Base-by-base conservation (phyloP, 768 basidiomycete species). In the Leccinum barrowsii region DNA sequence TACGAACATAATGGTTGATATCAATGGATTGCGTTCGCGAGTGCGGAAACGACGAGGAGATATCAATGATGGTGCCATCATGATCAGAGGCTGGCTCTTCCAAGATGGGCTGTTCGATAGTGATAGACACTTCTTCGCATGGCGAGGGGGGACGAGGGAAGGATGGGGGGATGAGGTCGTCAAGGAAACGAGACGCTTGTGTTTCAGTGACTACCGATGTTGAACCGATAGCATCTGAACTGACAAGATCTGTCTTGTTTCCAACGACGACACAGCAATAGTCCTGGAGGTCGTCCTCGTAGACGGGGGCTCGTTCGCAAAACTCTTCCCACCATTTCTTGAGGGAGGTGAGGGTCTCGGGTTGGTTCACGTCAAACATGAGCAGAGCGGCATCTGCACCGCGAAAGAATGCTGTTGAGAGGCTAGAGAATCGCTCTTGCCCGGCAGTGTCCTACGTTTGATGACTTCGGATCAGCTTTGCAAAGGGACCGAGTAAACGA, bases 351-450 rank as follows among this genome's bases (percentile, higher is more conserved):
- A 92, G 78, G 8, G 87, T 84, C 47, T 83, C 77, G 0, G 84
- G 84, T 4, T 80, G 69, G 63, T 86, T 90, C 30, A 89, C 87
- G 66, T 93, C 90, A 70, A 89, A 94, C 77, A 92, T 82, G 62
- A 94, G 80, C 15, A 94, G 60, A 1, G 82, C 90, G 1, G 91
- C 92, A 65, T 93, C 90, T 3, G 91, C 89, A 2, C 89, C 89
- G 6, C 92, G 83, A 64, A 92, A 94, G 74, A 94, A 94, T 0
- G 92, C 90, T 0, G 82, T 77, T 0, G 91, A 90, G 17, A 94
- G 80, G 42, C 82, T 86, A 1, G 90, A 90, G 75, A 94, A 94
- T 5, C 92, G 83, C 66, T 94, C 92, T 70, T 94, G 92, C 2
- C 92, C 92, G 1, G 90, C 89, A 0, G 90, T 92, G 67, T 93